Base-by-base conservation (phyloP, 371 early-diverging fungal species). In the Parasitella parasitica region DNA sequence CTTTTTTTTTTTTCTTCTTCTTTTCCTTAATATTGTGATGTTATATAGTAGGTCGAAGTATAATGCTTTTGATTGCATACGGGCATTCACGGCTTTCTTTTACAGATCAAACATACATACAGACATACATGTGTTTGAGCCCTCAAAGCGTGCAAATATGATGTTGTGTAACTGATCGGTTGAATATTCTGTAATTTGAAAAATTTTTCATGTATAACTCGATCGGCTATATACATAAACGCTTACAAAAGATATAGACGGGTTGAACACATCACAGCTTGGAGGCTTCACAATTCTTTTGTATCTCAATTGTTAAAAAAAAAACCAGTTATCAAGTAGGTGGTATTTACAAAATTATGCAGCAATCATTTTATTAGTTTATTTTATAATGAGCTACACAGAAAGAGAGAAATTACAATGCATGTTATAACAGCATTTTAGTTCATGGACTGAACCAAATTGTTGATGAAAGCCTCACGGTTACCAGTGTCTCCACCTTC, bases 401-500 rank as follows among this genome's bases (percentile, higher is more conserved):
- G 16, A 13, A 22, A 48, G 15, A 27, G 26, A 15, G 28, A 24
- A 20, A 53, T 53, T 32, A 52, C 28, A 52, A 54, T 15, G 22
- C 22, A 15, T 5, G 22, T n/a, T n/a, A 11, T 54, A 13, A 54
- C 8, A 36, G 35, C 20, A 13, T 9, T 1, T 82, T 96, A 98
- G 90, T 94, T 95, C 99, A 99, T 99, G 84, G 90, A 87, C 73
- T 91, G 92, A 77, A 99, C 88, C 69, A 99, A 88, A 46, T 87
- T 88, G 89, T 98, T 98, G 90, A 99, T 96, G 74, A 89, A 83
- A 74, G 90, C 82, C 81, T 98, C 97, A 80, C 98, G 97, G 90
- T 99, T 93, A 73, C 99, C 99, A 75, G 87, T 78, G 77, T 96
- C 94, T 81, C 99, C 99, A 77, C 99, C 99, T 83, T 98, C 94